phyloP scores from a whole-genome alignment of 2,329 filamentous ascomycete species.

The Diaporthe humulicola region DNA sequence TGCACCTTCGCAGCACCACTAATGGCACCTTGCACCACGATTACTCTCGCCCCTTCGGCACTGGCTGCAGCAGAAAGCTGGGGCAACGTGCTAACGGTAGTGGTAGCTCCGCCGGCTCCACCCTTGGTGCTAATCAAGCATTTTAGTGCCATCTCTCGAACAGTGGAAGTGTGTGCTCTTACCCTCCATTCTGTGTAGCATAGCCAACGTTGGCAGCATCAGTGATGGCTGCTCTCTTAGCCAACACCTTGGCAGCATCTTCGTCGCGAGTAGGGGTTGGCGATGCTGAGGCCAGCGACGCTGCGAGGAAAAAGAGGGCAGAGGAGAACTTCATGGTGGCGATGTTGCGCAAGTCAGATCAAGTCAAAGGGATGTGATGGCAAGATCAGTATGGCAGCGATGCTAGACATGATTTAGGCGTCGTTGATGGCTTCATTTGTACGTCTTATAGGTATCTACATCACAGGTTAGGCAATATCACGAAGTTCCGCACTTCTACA shows the following conservation, averaged over 20 bases:
- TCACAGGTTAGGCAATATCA: neutral
- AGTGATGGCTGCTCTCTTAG: conserved; percentile 42
- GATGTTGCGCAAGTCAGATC: neutral
- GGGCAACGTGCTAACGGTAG: conserved; percentile 60
- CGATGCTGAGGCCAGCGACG: conserved; percentile 18
- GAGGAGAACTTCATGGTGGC: conserved; percentile 14
- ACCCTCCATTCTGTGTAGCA: conserved; percentile 60
- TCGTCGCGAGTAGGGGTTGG: conserved; percentile 40
- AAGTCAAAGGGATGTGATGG: neutral
- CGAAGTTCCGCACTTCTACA: conserved; percentile 7
- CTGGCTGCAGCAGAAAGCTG: conserved; percentile 60
- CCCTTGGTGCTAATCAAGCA: conserved; percentile 53
- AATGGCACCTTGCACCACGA: conserved; percentile 56
- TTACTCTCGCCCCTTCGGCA: conserved; percentile 43
- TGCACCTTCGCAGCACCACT: conserved; percentile 52
- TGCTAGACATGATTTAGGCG: neutral
- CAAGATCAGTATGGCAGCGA: neutral
- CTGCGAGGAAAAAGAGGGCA: neutral
- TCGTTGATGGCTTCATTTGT: neutral
- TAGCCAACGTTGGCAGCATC: conserved; percentile 54
- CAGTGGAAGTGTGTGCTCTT: neutral
- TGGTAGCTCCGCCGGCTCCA: conserved; percentile 61
- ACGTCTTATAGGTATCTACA: neutral
- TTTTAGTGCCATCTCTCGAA: neutral
- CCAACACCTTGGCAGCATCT: conserved; percentile 33